phyloP scores from a whole-genome alignment of 768 basidiomycete species.

The Chalciporus sphaerocephalus region DNA sequence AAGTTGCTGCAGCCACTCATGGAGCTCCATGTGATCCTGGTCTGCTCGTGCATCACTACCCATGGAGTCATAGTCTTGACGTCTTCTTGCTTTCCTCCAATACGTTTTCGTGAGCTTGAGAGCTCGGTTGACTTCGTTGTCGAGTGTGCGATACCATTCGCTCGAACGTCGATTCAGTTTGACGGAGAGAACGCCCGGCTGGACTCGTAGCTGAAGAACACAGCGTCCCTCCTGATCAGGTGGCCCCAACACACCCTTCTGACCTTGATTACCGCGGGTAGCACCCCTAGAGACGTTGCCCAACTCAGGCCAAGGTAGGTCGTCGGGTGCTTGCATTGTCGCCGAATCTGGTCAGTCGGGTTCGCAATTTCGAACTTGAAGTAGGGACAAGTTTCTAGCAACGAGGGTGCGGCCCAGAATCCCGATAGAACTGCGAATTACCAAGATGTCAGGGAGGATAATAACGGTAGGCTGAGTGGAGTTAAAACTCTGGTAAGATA shows the following conservation, averaged over 20 bases:
- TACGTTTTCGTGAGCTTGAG: conserved; percentile 83
- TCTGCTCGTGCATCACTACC: conserved; percentile 66
- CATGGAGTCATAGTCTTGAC: conserved; percentile 54
- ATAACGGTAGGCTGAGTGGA: conserved; percentile 30
- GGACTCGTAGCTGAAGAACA: conserved; percentile 74
- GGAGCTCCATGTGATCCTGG: conserved; percentile 86
- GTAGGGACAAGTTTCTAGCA: conserved; percentile 5
- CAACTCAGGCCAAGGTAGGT: conserved; percentile 82
- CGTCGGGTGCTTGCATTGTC: conserved; percentile 51
- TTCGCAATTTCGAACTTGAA: conserved; percentile 4
- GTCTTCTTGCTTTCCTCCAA: conserved; percentile 77
- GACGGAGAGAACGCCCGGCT: conserved; percentile 77
- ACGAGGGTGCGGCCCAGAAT: conserved; percentile 14
- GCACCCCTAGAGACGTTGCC: conserved; percentile 83
- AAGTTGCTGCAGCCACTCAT: conserved; percentile 83
- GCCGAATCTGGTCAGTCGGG: conserved; percentile 5
- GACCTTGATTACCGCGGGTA: conserved; percentile 80
- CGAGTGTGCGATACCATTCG: conserved; percentile 79
- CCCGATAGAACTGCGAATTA: conserved; percentile 11
- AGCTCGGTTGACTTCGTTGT: conserved; percentile 73
- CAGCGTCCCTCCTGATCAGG: conserved; percentile 74
- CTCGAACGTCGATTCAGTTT: conserved; percentile 69
- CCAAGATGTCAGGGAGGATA: conserved; percentile 19
- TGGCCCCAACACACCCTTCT: conserved; percentile 71
- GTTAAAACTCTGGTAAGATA: conserved; percentile 35